A percentile compares a stretch with the other conserved stretches of the same genome.
Evolutionary conservation across 2,329 filamentous ascomycete species (phyloP).

Genomic region (Arachnomyces sp.): DNA sequence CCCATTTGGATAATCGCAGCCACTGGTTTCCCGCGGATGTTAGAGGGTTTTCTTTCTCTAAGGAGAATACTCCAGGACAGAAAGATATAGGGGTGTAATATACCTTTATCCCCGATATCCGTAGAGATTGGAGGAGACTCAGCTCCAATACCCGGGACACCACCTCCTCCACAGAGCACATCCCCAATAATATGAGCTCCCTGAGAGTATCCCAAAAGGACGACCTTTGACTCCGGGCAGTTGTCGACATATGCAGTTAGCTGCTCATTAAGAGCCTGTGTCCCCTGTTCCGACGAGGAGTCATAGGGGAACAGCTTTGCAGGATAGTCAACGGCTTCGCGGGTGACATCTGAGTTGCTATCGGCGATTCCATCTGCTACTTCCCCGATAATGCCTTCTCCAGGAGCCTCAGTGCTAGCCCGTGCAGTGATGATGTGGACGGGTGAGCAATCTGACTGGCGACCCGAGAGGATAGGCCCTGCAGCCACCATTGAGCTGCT

Average conservation of each 20-base stretch:
- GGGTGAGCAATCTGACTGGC: conserved; percentile 2
- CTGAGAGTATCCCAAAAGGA: conserved; percentile 26
- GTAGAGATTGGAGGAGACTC: conserved; percentile 10
- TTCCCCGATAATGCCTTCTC: conserved; percentile 11
- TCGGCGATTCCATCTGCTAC: conserved; percentile 3
- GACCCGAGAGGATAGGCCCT: too few relatives aligned
- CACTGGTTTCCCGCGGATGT: conserved; percentile 3
- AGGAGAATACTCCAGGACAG: too few relatives aligned
- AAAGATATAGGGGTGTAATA: background rate
- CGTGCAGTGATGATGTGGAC: conserved; percentile 13
- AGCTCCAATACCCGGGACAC: conserved; percentile 9
- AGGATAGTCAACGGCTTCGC: conserved; percentile 15
- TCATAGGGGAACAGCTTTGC: conserved; percentile 17
- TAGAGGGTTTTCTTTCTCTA: too few relatives aligned
- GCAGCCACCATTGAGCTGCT: too few relatives aligned
- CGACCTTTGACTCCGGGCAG: conserved; percentile 22
- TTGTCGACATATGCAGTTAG: conserved; percentile 9
- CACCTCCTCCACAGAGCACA: conserved; percentile 22
- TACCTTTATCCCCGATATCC: conserved; percentile 13
- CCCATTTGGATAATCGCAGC: conserved; percentile 18
- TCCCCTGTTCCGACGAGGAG: conserved; percentile 13
- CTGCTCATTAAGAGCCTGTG: conserved; percentile 13
- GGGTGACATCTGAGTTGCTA: conserved; percentile 4
- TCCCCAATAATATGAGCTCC: conserved; percentile 24
- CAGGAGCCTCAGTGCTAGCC: conserved; percentile 11